Base-by-base conservation (phyloP, 768 basidiomycete genomes). In the Cyclocybe aegerita region DNA sequence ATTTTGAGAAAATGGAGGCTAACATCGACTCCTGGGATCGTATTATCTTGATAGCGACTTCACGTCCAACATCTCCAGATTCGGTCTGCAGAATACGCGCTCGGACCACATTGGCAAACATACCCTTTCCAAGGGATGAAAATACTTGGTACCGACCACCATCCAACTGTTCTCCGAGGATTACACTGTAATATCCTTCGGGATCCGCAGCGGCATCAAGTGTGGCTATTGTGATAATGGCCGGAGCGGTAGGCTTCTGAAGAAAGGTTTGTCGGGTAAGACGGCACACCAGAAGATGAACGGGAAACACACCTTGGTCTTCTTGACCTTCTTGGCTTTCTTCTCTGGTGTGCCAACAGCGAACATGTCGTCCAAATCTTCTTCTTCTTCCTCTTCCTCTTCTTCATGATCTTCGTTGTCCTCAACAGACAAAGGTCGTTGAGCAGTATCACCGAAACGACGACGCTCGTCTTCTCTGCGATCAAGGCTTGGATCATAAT, bases 11-110 rank as follows among this genome's bases (percentile, higher is more conserved):
- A 36, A 52, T 33, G 46, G 48, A 52, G 23, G 78, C 91, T 59
- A 52, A 97, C 96, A 99, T 99, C 17, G 90, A 91, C 64, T 98
- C 96, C 67, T 99, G 97, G 61, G 86, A 88, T 40, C 97, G 76
- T 42, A 98, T 85, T 52, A 99, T 95, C 71, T 99, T 99, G 68
- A 99, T 98, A 0, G 97, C 97, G 8, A 98, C 94, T 66, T 99
- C 96, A 60, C 70, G 69, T 0, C 74, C 73, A 6, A 62, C 57
- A 41, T 75, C 75, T 36, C 83, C 79, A 34, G 76, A 57, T 32
- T 89, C 88, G 44, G 77, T 74, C 69, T 86, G 73, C 39, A 95
- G 73, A 8, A 93, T 79, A 31, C 92, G 83, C 7, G 95, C 96
- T 40, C 90, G 82, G 23, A 98, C 93, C 43, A 99, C 97, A 49